Conservation (phyloP, 306 rosid genomes). For the Phaseolus lunatus region DNA sequence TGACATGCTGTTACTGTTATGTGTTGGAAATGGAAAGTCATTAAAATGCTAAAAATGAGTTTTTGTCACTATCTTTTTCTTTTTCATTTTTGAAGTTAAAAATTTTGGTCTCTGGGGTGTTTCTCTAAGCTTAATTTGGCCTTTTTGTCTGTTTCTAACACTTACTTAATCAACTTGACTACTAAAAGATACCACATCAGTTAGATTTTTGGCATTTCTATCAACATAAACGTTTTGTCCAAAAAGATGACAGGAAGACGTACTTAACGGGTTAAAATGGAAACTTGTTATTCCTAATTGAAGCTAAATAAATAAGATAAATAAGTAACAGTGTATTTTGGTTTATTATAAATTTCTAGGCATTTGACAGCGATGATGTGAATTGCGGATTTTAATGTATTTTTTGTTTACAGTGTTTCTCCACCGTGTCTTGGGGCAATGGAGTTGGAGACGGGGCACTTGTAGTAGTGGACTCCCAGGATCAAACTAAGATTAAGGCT, state of each 20-base stretch:
- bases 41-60: neutral
- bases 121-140: neutral
- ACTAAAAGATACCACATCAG: neutral
- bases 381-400: neutral
- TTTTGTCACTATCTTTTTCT: neutral
- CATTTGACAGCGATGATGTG: neutral
- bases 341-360: neutral
- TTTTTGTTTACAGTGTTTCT: constrained; percentile 12
- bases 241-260: no score
- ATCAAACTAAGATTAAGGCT: constrained; percentile 55
- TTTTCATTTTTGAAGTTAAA: neutral
- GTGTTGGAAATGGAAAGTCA: neutral
- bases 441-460: constrained; percentile 59
- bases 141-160: neutral
- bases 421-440: constrained; percentile 55
- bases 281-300: neutral
- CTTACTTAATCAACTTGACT: neutral
- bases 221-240: no score
- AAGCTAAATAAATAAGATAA: neutral
- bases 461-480: constrained; percentile 68
- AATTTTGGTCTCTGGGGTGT: neutral
- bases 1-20: neutral
- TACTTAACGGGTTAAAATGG: neutral
- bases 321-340: neutral
- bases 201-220: neutral